Base-by-base conservation (phyloP, 2,329 filamentous ascomycete genomes). In the Calycina herbarum region DNA sequence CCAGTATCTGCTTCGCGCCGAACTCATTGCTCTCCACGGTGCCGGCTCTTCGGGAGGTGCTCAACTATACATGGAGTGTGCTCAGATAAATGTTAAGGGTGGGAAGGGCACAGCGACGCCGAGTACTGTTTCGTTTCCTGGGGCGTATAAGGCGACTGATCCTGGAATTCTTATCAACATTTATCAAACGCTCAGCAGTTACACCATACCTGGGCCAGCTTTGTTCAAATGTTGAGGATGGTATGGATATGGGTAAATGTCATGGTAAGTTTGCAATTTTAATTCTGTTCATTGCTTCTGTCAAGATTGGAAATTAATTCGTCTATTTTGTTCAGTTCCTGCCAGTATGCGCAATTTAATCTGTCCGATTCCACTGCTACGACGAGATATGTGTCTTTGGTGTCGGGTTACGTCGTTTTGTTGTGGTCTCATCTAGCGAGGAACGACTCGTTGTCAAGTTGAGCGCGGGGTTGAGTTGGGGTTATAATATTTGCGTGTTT, bases 1-100 rank as follows among this genome's bases (percentile, higher is more conserved):
- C 59, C 78, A 85, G 59, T 86, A 86, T 69, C 79, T 86, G 29
- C 76, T 87, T 72, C 80, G 84, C 48, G 81, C 82, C 33, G 84
- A 86, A 77, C 77, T 82, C 35, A 78, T 85, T 58, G 83, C 83
- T 6, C 77, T 86, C 57, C 83, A 86, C 75, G 82, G 82, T 17
- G 83, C 83, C 27, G 75, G 76, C 65, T 73, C 67, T 15, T 65
- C 67, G 13, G 79, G 76, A n/a, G 74, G 73, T 8, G 78, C 78
- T 20, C 78, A 80, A 63, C 76, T 78, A 64, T 79, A 79, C 64
- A 71, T 78, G 58, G 74, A 73, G 20, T 79, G 77, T 67, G 75
- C 59, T 68, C 81, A 82, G 77, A 77, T 84, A 66, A 81, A 79
- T 66, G 78, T 84, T 31, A 78, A 79, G 3, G 62, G 62, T 31